Evolutionary conservation across 75 land plant species (phyloP), one percentile per base, ranked within the genome.

Genomic region (Larix kaempferi): DNA sequence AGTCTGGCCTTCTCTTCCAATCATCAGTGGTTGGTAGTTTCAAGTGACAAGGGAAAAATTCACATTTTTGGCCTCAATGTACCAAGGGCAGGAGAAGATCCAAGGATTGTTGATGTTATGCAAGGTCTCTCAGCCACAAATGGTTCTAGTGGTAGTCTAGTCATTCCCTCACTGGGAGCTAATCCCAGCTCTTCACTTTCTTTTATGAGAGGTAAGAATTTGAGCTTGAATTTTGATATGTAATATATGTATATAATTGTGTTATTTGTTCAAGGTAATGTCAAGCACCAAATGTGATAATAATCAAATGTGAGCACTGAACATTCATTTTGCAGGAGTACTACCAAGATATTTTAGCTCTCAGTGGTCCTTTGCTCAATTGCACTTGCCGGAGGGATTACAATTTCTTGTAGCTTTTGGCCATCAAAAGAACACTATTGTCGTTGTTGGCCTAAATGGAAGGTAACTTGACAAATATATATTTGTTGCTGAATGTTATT

Each of bases 11-110:
- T 94, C 60, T 96, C 99, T 39, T 84, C 89, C 75, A 90, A 83
- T 83, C 86, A 84, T 11, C 93, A 90, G 56, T 96, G 99, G 99
- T 74, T 96, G 80, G 99, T 88, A 56, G 91, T 88, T 56, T 92
- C 98, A 26, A 96, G 99, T 84, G 98, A 94, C 82, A 96, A 92
- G 75, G 99, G 96, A 4, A 96, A 98, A 57, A 84, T 96, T 37
- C 99, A 96, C 76, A 82, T 96, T 49, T 96, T 96, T 78, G 82
- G 87, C 73, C 85, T 96, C 15, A 88, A 89, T 82, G 85, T 84
- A 71, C 80, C 90, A 17, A 82, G 87, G 49, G 78, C 69, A 29
- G 90, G 79, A 71, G 90, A 85, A 52, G 93, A 86, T 65, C 57
- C 87, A 79, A 49, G 76, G 72, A 71, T 60, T 76, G 74, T 55